Evolutionary conservation across 805 yeast genomes (phyloP), one percentile per base, ranked within the genome.

Genomic region (Suhomyces kilbournensis): DNA sequence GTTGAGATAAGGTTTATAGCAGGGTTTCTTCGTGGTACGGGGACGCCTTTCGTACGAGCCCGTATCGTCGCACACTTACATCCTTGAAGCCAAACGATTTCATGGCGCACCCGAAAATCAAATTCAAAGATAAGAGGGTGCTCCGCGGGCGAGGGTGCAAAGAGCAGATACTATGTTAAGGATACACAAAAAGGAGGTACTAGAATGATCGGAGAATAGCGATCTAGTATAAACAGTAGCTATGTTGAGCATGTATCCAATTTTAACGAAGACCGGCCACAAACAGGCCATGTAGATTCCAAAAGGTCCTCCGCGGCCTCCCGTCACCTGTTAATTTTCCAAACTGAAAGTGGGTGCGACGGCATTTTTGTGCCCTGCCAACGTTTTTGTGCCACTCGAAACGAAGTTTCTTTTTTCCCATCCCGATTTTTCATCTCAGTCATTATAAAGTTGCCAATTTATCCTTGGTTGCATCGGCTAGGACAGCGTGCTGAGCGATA

Each of bases 381-480:
- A 8, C 23, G 15, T 19, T 38, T 19, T 44, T 25, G 46, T 26
- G 32, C 17, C 35, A 26, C 38, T n/a, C 19, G 30, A 6, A 20
- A n/a, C 43, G n/a, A 26, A 44, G 34, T 44, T 44, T 44, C 46
- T 44, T 44, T 44, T 44, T 44, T 23, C 35, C n/a, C 46, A 44
- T 44, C 46, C 45, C 45, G 15, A 17, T n/a, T 44, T 44, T 44
- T 44, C 30, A 25, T 20, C 35, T 8, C 28, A n/a, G 12, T 44
- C 20, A 38, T 38, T 38, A 38, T 38, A 38, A 19, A 38, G 32
- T 12, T 17, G 22, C 34, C 47, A 12, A 9, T 17, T 26, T 17
- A 28, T n/a, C 35, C 28, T 20, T 38, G 17, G 23, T 17, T 17
- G 8, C 8, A 38, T 38, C 17, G 22, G 14, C 3, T 10, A 38